phyloP scores from a whole-genome alignment of 2,329 filamentous ascomycete species.

The Verticillium longisporum region DNA sequence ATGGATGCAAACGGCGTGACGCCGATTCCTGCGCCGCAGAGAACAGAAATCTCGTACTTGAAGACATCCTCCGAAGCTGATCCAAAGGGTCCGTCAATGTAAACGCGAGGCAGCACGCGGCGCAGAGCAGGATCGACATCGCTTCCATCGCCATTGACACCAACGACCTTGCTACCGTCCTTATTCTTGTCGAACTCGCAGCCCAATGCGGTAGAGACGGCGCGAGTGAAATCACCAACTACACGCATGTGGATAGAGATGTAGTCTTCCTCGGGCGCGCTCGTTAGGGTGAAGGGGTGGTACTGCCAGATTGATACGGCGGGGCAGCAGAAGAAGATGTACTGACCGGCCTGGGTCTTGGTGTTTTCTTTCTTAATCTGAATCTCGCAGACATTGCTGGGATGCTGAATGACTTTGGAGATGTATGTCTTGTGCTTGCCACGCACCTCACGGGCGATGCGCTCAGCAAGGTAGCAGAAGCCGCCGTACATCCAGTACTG shows the following conservation, averaged over 20 bases:
- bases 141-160: conserved; percentile 52
- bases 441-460: conserved; percentile 69
- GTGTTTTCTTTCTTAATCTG: conserved; percentile 89
- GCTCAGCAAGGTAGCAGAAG: conserved; percentile 73
- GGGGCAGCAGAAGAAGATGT: conserved; percentile 84
- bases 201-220: conserved; percentile 62
- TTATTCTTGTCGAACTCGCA: conserved; percentile 63
- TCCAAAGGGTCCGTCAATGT: conserved; percentile 79
- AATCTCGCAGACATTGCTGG: conserved; percentile 82
- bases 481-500: conserved; percentile 86
- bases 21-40: conserved; percentile 78
- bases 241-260: conserved; percentile 81
- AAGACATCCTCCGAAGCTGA: conserved; percentile 88
- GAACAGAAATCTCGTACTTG: conserved; percentile 74
- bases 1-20: conserved; percentile 85
- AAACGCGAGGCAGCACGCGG: conserved; percentile 70
- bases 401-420: conserved; percentile 84
- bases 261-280: conserved; percentile 83
- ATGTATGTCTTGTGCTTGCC: conserved; percentile 80
- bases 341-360: conserved; percentile 74
- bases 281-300: conserved; percentile 80
- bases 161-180: conserved; percentile 59
- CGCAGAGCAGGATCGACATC: conserved; percentile 65
- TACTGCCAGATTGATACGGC: conserved; percentile 85
- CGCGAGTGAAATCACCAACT: conserved; percentile 74